Evolutionary conservation across 1,139 yeast species (phyloP).

Genomic region (Geotrichum fermentans): DNA sequence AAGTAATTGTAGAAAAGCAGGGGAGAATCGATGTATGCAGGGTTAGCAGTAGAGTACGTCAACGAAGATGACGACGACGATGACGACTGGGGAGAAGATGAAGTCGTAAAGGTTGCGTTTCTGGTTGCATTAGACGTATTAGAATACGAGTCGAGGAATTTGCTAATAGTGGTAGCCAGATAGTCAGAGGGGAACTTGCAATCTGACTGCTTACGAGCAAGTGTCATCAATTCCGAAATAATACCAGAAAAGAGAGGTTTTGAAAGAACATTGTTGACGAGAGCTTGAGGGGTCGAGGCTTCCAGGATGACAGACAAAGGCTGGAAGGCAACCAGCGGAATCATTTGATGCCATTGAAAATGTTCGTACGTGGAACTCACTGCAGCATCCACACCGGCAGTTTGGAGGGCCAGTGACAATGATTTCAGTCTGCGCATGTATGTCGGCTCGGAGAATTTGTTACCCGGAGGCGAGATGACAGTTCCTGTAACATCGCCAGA

Average conservation of each 20-base stretch:
- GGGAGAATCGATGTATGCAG: constrained; percentile 45
- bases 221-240: constrained; percentile 16
- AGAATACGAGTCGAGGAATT: constrained; percentile 8
- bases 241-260: constrained; percentile 81
- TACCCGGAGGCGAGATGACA: constrained; percentile 21
- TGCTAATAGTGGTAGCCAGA: constrained; percentile 6
- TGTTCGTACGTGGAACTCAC: constrained; percentile 17
- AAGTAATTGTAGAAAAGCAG: constrained; percentile 56
- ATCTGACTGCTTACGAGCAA: constrained; percentile 17
- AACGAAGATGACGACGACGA: constrained; percentile 19
- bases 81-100: constrained; percentile 14
- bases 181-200: constrained; percentile 17
- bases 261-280: constrained; percentile 66
- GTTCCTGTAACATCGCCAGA: constrained; percentile 22
- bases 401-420: constrained; percentile 10
- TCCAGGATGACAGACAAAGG: constrained; percentile 73
- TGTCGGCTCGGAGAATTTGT: constrained; percentile 20
- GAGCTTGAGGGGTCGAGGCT: constrained; percentile 53
- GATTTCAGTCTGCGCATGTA: constrained; percentile 3
- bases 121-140: background rate
- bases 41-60: constrained; percentile 14
- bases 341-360: constrained; percentile 80
- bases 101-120: constrained; percentile 2
- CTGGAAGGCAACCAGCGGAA: constrained; percentile 72
- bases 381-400: constrained; percentile 19